Percentiles rank a stretch among this genome's conserved stretches.
Conservation (phyloP, 495 filamentous ascomycete species). For the Penicillium daleae region DNA sequence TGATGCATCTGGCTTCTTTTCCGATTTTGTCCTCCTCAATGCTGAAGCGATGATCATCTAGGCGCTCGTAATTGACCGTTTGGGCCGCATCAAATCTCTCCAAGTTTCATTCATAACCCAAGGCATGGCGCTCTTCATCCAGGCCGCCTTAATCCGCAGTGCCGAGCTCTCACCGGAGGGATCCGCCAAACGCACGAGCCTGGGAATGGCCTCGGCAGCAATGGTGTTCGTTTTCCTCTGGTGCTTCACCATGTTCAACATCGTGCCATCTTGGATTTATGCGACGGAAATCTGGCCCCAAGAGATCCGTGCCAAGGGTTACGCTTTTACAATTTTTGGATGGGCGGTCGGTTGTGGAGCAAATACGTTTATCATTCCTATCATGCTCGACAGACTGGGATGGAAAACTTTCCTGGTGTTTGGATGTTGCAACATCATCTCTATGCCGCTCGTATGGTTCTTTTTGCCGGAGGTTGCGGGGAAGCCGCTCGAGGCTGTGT, state of each 20-base stretch:
- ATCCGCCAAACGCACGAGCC: background rate
- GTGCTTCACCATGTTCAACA: background rate
- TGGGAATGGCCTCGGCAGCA: background rate
- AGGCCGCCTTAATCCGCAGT: background rate
- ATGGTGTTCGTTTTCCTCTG: background rate
- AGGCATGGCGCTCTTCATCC: background rate
- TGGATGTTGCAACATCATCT: background rate
- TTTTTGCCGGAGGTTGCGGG: background rate
- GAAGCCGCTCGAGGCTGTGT: background rate
- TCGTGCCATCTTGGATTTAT: background rate
- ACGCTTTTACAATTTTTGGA: background rate
- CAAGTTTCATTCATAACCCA: background rate
- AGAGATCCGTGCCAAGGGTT: background rate
- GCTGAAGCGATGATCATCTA: background rate
- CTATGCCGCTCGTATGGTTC: background rate
- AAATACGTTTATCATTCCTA: background rate
- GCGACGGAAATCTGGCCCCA: background rate
- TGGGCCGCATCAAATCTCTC: background rate
- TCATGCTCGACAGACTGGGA: background rate
- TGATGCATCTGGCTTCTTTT: background rate
- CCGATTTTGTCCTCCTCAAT: background rate
- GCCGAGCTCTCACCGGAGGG: background rate
- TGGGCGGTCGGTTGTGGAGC: background rate
- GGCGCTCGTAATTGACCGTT: background rate
- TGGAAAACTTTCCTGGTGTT: background rate